Conservation (phyloP, 495 filamentous ascomycete genomes). For the Xylaria intraflava region DNA sequence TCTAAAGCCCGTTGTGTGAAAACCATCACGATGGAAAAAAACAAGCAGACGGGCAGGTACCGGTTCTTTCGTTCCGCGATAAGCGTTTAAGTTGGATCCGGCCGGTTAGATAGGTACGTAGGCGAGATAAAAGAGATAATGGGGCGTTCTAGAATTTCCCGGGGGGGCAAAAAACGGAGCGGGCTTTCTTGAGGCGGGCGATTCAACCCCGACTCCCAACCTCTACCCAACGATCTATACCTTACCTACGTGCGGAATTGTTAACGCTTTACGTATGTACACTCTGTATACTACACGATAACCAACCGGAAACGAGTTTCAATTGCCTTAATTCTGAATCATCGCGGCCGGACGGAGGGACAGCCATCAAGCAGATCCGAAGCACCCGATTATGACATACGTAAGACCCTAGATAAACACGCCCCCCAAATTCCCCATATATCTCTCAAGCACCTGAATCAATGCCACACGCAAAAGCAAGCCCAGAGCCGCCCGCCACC, state of each 20-base stretch:
- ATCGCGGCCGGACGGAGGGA: too few relatives aligned
- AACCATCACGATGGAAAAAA: too few relatives aligned
- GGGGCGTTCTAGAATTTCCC: constrained; percentile 4
- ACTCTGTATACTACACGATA: too few relatives aligned
- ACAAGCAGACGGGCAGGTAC: too few relatives aligned
- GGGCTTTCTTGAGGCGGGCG: neutral
- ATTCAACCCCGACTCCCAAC: neutral
- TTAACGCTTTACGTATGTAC: too few relatives aligned
- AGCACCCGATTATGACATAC: neutral
- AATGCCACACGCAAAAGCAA: neutral
- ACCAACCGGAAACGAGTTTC: neutral
- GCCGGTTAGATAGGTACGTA: neutral
- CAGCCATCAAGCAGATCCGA: too few relatives aligned
- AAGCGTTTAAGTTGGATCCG: too few relatives aligned
- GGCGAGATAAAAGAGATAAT: neutral
- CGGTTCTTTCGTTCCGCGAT: too few relatives aligned
- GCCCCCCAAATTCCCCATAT: neutral
- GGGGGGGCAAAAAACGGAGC: too few relatives aligned
- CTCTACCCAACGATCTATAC: constrained; percentile 1
- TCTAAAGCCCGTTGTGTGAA: too few relatives aligned
- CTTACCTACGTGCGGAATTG: too few relatives aligned
- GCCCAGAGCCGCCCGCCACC: constrained; percentile 1
- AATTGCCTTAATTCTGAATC: neutral
- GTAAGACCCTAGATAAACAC: neutral
- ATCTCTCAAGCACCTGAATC: neutral